Evolutionary conservation across 306 rosid genomes (phyloP).

Genomic region (Vigna radiata): DNA sequence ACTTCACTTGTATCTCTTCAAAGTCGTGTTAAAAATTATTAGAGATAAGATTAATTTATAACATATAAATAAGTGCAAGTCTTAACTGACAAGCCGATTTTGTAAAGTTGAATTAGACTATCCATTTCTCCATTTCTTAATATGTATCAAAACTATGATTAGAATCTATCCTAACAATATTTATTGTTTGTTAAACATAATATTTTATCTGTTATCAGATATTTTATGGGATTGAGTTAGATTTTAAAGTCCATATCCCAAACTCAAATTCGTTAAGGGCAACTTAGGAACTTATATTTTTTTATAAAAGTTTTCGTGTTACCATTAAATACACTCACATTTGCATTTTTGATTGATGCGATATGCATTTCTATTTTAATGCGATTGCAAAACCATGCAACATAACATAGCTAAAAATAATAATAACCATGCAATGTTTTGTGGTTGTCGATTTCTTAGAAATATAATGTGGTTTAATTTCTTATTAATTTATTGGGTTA

Average conservation of each 20-base stretch:
- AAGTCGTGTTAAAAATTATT: too few relatives aligned
- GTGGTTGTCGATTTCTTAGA: background rate
- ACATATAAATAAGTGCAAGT: too few relatives aligned
- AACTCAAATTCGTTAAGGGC: background rate
- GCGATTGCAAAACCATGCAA: constrained; percentile 2
- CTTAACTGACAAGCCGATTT: too few relatives aligned
- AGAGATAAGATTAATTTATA: too few relatives aligned
- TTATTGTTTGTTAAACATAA: too few relatives aligned
- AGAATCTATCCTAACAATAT: too few relatives aligned
- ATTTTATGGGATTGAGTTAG: too few relatives aligned
- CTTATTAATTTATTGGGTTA: background rate
- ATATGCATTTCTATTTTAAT: background rate
- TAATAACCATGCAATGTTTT: background rate
- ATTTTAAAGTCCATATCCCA: too few relatives aligned
- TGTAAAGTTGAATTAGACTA: too few relatives aligned
- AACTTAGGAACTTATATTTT: background rate
- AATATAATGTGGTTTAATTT: too few relatives aligned
- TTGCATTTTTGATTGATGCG: background rate
- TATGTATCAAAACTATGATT: fast-evolving
- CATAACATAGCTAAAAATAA: background rate
- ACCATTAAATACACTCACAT: background rate
- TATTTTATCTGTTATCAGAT: too few relatives aligned
- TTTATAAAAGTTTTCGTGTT: background rate
- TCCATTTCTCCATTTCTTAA: too few relatives aligned
- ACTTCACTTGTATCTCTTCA: constrained; percentile 8